Evolutionary conservation across 2,329 filamentous ascomycete species (phyloP).

Genomic region (Pyrenophora graminea): DNA sequence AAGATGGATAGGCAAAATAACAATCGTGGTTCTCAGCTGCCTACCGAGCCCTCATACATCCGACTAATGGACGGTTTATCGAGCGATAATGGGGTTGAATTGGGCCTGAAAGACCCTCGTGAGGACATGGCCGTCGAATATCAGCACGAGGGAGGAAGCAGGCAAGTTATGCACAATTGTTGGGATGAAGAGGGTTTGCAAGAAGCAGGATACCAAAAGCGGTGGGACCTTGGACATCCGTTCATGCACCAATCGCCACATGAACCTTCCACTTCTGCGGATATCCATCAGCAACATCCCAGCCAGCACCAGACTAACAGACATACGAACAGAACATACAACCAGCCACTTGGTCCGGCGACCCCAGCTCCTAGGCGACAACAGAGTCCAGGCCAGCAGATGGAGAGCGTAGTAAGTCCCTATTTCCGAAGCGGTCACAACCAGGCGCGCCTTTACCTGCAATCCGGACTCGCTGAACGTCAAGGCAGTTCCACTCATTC

Average conservation of each 20-base stretch:
- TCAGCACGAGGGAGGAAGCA: background rate
- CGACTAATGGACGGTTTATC: constrained; percentile 38
- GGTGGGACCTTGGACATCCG: constrained; percentile 22
- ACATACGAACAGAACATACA: constrained; percentile 9
- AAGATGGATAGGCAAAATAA: constrained; percentile 7
- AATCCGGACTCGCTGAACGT: constrained; percentile 30
- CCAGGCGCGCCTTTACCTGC: constrained; percentile 15
- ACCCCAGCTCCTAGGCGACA: constrained; percentile 20
- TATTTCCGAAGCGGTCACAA: constrained; percentile 41
- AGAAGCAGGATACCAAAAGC: constrained; percentile 2
- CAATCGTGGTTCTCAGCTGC: constrained; percentile 12
- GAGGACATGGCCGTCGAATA: background rate
- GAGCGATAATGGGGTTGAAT: constrained; percentile 25
- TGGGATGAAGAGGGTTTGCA: background rate
- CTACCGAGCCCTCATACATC: constrained; percentile 36
- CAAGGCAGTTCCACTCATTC: constrained; percentile 35
- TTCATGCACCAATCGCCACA: constrained; percentile 25
- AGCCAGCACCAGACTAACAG: constrained; percentile 7
- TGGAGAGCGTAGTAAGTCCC: constrained; percentile 47
- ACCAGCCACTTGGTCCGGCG: constrained; percentile 4
- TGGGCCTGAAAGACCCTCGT: constrained; percentile 38
- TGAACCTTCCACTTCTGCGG: constrained; percentile 4
- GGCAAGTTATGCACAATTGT: constrained; percentile 6
- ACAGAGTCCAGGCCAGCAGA: constrained; percentile 19
- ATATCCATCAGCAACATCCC: constrained; percentile 6